A percentile compares a stretch with the other conserved stretches of the same genome.
Evolutionary conservation across 2,329 filamentous ascomycete genomes (phyloP).

Genomic region (Colletotrichum viniferum): DNA sequence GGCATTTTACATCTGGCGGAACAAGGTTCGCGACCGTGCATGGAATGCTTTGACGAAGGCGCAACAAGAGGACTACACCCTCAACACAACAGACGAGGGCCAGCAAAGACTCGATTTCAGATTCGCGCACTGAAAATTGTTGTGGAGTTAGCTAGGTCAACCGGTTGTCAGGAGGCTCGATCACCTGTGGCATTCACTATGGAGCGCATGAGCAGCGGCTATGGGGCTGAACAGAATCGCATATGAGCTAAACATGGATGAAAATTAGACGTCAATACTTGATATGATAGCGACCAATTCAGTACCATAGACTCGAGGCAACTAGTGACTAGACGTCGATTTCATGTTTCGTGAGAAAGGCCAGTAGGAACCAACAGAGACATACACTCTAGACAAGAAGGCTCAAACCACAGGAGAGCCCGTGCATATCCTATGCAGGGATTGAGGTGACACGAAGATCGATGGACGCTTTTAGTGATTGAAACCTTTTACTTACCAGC

Average conservation of each 20-base stretch:
- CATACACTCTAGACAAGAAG: too few species aligned
- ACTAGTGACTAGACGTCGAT: background rate
- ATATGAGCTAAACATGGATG: background rate
- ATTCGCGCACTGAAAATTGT: slow-evolving; percentile 47
- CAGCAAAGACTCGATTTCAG: slow-evolving; percentile 60
- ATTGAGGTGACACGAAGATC: background rate
- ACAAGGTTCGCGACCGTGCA: slow-evolving; percentile 43
- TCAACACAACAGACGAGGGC: slow-evolving; percentile 56
- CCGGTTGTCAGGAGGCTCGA: background rate
- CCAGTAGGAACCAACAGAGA: background rate
- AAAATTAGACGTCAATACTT: background rate
- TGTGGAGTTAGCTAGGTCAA: background rate
- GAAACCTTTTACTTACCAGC: background rate
- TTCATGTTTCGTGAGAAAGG: background rate
- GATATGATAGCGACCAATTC: background rate
- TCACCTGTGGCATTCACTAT: background rate
- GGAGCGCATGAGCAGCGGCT: background rate
- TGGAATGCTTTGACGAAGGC: slow-evolving; percentile 49
- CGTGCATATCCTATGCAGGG: background rate
- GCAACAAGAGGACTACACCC: slow-evolving; percentile 51
- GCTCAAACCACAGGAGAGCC: background rate
- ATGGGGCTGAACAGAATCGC: background rate
- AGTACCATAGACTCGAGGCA: background rate
- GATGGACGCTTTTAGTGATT: background rate
- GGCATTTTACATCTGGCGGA: slow-evolving; percentile 51